phyloP scores from a whole-genome alignment of 1,284 basidiomycete genomes.

The Sporisorium graminicola region DNA sequence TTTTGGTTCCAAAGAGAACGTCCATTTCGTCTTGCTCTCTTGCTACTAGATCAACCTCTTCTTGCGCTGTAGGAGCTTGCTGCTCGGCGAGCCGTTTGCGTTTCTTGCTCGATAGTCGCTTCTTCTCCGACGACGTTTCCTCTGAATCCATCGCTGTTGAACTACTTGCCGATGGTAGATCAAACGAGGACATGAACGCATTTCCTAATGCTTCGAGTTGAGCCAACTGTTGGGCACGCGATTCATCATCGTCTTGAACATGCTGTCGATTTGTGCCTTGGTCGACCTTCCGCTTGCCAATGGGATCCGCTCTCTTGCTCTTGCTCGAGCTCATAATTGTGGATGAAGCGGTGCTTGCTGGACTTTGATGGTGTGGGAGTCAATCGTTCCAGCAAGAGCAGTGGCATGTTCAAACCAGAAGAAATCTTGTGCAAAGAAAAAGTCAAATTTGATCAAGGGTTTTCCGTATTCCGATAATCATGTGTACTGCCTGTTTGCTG shows the following conservation, averaged over 20 bases:
- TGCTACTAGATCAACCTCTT: neutral
- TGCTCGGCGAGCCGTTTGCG: conserved; percentile 31
- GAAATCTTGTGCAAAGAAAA: conserved; percentile 9
- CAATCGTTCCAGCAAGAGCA: neutral
- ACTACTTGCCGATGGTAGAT: conserved; percentile 9
- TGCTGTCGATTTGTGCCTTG: neutral
- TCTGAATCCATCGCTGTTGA: neutral
- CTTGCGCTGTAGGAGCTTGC: conserved; percentile 1
- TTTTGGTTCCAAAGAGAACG: conserved; percentile 25
- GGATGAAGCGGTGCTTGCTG: neutral
- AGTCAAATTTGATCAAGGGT: conserved; percentile 23
- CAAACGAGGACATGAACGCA: conserved; percentile 46
- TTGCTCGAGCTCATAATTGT: conserved; percentile 15
- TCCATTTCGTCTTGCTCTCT: conserved; percentile 41
- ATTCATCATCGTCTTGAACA: conserved; percentile 8
- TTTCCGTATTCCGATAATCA: conserved; percentile 36
- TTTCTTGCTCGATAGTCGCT: conserved; percentile 35
- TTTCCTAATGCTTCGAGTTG: conserved; percentile 47
- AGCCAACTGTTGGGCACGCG: conserved; percentile 24
- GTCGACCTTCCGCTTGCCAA: conserved; percentile 20
- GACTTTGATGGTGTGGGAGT: neutral
- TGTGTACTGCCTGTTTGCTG: neutral
- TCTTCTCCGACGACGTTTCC: neutral
- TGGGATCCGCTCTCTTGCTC: neutral
- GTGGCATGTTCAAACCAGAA: conserved; percentile 1